phyloP scores from a whole-genome alignment of 495 filamentous ascomycete species.

The Friedmanniomyces endolithicus region DNA sequence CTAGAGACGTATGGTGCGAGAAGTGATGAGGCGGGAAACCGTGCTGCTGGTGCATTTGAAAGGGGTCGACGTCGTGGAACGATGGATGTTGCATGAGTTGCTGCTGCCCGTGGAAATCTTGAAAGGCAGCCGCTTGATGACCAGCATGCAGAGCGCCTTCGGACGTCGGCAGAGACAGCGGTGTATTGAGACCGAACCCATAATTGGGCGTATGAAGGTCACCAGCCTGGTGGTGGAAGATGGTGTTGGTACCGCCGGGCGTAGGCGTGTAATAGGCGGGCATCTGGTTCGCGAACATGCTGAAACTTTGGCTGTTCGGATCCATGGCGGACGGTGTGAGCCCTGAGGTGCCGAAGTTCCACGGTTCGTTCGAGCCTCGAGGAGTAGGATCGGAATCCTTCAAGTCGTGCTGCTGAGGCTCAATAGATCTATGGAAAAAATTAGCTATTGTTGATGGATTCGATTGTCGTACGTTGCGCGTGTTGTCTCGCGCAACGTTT shows the following conservation, averaged over 20 bases:
- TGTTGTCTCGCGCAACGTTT: not conserved
- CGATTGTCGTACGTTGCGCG: not conserved
- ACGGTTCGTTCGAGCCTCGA: slow-evolving; percentile 58
- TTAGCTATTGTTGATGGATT: slow-evolving; percentile 44
- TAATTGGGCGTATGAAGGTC: slow-evolving; percentile 82
- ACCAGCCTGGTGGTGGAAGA: slow-evolving; percentile 73
- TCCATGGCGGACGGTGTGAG: slow-evolving; percentile 73
- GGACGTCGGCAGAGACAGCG: slow-evolving; percentile 65
- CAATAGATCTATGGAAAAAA: slow-evolving; percentile 44
- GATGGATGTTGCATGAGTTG: slow-evolving; percentile 26
- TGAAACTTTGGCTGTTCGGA: slow-evolving; percentile 67
- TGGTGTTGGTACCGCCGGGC: slow-evolving; percentile 65
- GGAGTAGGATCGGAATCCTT: slow-evolving; percentile 75
- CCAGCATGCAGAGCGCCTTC: slow-evolving; percentile 44
- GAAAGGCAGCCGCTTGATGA: slow-evolving; percentile 39
- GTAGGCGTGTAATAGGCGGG: slow-evolving; percentile 83
- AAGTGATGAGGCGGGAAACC: slow-evolving; percentile 72
- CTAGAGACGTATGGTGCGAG: slow-evolving; percentile 64
- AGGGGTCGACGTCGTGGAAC: slow-evolving; percentile 64
- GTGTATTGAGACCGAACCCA: slow-evolving; percentile 62
- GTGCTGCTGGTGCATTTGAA: slow-evolving; percentile 45
- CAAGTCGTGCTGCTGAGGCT: slow-evolving; percentile 39
- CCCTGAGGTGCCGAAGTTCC: slow-evolving; percentile 46
- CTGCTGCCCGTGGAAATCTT: slow-evolving; percentile 40
- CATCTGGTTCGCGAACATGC: slow-evolving; percentile 61